A percentile compares a stretch with the other conserved stretches of the same genome.
These are phyloP conservation scores for Mycena albidolilacea DNA, from an alignment of 768 basidiomycete genomes.

Conservation along the genomic window DNA sequence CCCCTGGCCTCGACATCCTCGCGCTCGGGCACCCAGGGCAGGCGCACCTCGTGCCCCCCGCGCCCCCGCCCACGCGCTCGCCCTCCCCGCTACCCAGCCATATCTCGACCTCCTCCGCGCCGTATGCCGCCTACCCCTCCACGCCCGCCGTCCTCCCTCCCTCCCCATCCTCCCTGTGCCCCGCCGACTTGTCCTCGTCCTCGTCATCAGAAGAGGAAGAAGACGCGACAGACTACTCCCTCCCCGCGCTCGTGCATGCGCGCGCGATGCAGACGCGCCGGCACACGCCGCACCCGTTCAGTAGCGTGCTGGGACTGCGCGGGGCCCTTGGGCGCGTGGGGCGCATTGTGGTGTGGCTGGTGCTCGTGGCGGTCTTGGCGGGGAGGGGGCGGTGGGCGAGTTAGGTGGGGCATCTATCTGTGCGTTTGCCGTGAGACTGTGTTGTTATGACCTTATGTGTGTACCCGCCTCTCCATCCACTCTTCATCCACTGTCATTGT, in stretches of 20 bases:
- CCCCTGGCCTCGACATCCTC: neutral
- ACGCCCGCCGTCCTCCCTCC: neutral
- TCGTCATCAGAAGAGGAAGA: conserved; percentile 15
- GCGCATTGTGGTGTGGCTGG: conserved; percentile 8
- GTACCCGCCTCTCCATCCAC: no score
- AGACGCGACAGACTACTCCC: conserved; percentile 27
- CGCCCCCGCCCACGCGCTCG: conserved; percentile 1
- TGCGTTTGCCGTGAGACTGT: no score
- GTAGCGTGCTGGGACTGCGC: conserved; percentile 18
- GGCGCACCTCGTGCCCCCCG: neutral
- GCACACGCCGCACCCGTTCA: conserved; percentile 26
- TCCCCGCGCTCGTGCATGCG: conserved; percentile 19
- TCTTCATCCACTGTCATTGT: no score
- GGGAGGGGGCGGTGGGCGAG: conserved; percentile 17
- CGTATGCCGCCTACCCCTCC: conserved; percentile 10
- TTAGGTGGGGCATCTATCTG: no score
- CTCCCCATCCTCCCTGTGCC: neutral
- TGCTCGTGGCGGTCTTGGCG: conserved; percentile 23
- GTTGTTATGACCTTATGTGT: no score
- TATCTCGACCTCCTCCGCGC: neutral
- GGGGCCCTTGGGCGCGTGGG: neutral
- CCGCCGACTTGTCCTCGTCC: neutral
- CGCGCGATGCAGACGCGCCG: conserved; percentile 24
- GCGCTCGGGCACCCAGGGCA: conserved; percentile 19
- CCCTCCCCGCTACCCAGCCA: neutral